Evolutionary conservation across 768 basidiomycete genomes (phyloP).

Genomic region (Amanita polypyramis): DNA sequence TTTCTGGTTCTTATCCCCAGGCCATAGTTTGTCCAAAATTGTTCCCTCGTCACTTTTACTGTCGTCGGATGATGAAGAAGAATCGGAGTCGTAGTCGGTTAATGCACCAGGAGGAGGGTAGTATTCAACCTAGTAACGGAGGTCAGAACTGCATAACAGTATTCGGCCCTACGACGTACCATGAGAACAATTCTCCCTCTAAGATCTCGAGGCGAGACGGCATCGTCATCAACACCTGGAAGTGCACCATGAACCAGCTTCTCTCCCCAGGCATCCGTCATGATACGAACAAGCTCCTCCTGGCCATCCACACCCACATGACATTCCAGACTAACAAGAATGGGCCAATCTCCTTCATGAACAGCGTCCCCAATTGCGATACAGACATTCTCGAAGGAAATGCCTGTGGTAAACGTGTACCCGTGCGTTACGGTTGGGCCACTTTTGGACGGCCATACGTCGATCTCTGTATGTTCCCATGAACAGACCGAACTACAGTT

Average conservation of each 20-base stretch:
- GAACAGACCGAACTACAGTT: not conserved
- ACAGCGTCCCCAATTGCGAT: constrained; percentile 37
- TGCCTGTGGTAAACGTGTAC: constrained; percentile 42
- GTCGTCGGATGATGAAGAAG: constrained; percentile 15
- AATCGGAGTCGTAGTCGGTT: constrained; percentile 13
- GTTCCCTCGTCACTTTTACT: constrained; percentile 12
- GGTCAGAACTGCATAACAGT: not conserved
- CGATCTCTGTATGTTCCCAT: constrained; percentile 34
- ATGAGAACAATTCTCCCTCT: constrained; percentile 47
- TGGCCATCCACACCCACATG: constrained; percentile 44
- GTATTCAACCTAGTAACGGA: constrained; percentile 40
- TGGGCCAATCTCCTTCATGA: constrained; percentile 36
- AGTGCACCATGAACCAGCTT: constrained; percentile 34
- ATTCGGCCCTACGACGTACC: constrained; percentile 23
- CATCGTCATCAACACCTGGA: constrained; percentile 24
- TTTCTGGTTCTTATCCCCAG: constrained; percentile 12
- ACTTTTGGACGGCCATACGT: constrained; percentile 49
- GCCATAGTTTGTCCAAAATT: constrained; percentile 5
- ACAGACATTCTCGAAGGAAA: constrained; percentile 43
- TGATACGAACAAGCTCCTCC: constrained; percentile 39
- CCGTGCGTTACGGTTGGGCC: constrained; percentile 54
- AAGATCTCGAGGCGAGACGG: constrained; percentile 34
- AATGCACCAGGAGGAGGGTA: constrained; percentile 25
- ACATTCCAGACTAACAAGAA: constrained; percentile 52
- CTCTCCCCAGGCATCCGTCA: constrained; percentile 40